Conservation (phyloP, 345 rosid genomes). For the Anacardium occidentale region DNA sequence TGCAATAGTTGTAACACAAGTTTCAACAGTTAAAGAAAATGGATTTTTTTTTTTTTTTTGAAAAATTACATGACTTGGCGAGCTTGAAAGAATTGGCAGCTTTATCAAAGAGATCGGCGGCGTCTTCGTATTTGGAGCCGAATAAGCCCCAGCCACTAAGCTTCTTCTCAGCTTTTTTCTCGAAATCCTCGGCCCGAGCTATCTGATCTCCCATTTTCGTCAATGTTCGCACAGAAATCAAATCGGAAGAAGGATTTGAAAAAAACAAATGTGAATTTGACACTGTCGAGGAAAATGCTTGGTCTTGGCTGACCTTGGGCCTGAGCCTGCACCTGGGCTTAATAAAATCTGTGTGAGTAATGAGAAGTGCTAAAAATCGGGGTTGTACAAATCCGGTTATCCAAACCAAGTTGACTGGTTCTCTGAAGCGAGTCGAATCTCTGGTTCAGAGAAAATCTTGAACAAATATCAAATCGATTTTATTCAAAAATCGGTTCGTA, state of each 20-base stretch:
- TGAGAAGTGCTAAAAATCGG: too few relatives aligned
- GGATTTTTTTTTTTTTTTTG: too few relatives aligned
- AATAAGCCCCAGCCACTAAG: conserved; percentile 58
- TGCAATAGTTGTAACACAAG: not conserved
- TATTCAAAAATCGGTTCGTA: too few relatives aligned
- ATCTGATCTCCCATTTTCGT: conserved; percentile 56
- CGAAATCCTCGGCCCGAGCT: conserved; percentile 56
- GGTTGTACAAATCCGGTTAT: too few relatives aligned
- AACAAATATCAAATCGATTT: too few relatives aligned
- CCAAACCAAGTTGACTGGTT: too few relatives aligned
- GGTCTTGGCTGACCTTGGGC: not conserved
- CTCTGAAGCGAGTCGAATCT: too few relatives aligned
- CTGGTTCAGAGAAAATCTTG: too few relatives aligned
- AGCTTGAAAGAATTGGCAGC: conserved; percentile 73
- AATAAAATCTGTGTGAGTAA: too few relatives aligned
- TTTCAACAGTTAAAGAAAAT: not conserved
- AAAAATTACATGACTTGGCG: conserved; percentile 56
- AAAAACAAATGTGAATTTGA: not conserved
- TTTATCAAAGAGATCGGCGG: conserved; percentile 76
- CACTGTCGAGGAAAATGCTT: conserved; percentile 2
- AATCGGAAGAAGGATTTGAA: not conserved
- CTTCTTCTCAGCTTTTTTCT: conserved; percentile 72
- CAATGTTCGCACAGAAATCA: not conserved
- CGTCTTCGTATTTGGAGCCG: conserved; percentile 65
- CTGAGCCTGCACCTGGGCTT: not conserved